Base-by-base conservation (phyloP, 2,329 filamentous ascomycete genomes). In the Ophiocordyceps sinensis region DNA sequence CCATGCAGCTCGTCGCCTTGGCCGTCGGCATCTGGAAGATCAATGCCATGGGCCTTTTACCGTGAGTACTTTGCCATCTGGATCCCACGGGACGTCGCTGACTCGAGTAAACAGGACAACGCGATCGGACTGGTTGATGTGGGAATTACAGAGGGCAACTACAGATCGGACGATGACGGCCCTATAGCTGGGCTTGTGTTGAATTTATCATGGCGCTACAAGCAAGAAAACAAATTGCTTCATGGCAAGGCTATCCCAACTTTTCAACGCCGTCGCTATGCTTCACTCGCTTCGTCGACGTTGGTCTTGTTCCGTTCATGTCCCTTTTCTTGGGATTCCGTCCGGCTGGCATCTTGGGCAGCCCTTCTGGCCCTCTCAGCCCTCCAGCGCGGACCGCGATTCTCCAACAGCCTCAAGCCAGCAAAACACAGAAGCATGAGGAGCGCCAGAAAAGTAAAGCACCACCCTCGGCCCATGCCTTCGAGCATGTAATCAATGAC, bases 81-180 rank as follows among this genome's bases (percentile, higher is more conserved):
- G 5, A 30, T 32, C 11, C 36, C 12, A 11, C 4, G 17, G 4
- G 7, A 4, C 8, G n/a, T 8, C 19, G 26, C 39, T 37, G 12
- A 42, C 38, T 15, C 21, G 6, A 31, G 14, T n/a, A 13, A 30
- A 45, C 49, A 91, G 85, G 53, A 98, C 91, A 41, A 96, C 91
- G 44, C 79, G 86, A 58, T 94, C 87, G 49, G 91, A 98, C 62
- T 98, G 91, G 91, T 68, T 98, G 53, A 89, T 89, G 43, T 98
- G 91, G 91, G 91, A 98, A 60, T 70, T 71, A 15, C 77, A 83
- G 57, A 73, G 84, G 55, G 70, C 77, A 48, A 73, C 81, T 14
- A 51, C 82, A 47, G 82, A 88, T 57, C 64, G 70, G 46, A 78
- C 80, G 9, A 70, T 80, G 44, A 69, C 76, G 49, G 78, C 76